phyloP scores from a whole-genome alignment of 257 asterid species.

The Osmanthus fragrans region DNA sequence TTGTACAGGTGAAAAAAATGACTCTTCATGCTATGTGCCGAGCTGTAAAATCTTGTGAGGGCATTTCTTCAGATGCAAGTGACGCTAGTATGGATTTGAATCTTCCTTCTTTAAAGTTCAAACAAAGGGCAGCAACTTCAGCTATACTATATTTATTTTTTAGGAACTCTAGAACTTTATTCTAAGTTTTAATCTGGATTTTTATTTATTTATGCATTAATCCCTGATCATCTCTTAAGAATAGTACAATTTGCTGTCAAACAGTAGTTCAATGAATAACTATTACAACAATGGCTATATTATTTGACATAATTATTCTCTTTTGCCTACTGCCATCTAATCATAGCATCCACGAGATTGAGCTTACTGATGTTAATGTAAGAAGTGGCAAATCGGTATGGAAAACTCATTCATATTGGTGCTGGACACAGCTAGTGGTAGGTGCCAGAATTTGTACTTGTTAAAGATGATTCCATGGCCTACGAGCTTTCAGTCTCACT shows the following conservation, averaged over 20 bases:
- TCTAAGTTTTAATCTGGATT: background rate
- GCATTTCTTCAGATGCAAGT: constrained; percentile 14
- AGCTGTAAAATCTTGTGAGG: constrained; percentile 42
- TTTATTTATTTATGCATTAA: background rate
- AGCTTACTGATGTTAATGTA: background rate
- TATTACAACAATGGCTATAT: background rate
- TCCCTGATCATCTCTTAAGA: background rate
- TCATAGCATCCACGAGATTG: background rate
- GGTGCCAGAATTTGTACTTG: background rate
- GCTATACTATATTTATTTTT: background rate
- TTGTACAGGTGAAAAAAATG: constrained; percentile 75
- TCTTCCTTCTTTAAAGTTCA: background rate
- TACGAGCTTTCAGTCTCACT: background rate
- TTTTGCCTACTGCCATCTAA: background rate
- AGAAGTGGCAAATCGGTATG: background rate
- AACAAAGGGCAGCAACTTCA: background rate
- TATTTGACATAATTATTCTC: background rate
- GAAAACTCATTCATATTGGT: background rate
- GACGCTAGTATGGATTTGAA: constrained; percentile 29
- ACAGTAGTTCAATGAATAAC: background rate
- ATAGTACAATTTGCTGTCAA: background rate
- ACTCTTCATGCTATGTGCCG: constrained; percentile 44
- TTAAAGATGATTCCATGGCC: background rate
- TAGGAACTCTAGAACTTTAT: background rate
- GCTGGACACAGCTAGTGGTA: background rate